Percentiles rank a stretch among this genome's conserved stretches.
Conservation (phyloP, 2,329 filamentous ascomycete species). For the Coleophoma cylindrospora region DNA sequence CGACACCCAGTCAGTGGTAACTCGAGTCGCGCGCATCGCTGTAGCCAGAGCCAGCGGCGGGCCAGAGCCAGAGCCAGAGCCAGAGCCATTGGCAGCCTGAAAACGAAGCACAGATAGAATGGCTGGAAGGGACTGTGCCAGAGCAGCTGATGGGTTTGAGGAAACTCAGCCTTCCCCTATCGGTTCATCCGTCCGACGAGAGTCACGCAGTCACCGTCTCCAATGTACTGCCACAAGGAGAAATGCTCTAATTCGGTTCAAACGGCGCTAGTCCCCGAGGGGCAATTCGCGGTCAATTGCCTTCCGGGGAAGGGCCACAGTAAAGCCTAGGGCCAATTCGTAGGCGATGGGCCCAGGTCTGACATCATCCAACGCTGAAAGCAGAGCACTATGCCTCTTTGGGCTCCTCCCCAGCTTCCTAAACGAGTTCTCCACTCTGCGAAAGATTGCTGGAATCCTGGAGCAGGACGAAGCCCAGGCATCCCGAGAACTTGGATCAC, state of each 20-base stretch:
- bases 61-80: not conserved
- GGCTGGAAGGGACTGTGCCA: slow-evolving; percentile 3
- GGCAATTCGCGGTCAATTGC: not conserved
- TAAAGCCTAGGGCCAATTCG: not conserved
- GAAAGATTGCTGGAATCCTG: too few relatives aligned
- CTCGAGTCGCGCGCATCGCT: not conserved
- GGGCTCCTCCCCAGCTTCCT: not conserved
- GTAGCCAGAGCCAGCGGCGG: not conserved
- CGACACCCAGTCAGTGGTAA: not conserved
- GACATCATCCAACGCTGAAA: not conserved
- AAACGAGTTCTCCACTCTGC: not conserved
- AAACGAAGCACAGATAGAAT: too few relatives aligned
- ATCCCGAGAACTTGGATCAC: slow-evolving; percentile 14
- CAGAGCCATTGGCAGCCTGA: too few relatives aligned
- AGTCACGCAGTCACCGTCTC: not conserved
- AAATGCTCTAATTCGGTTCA: not conserved
- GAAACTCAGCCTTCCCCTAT: slow-evolving; percentile 1
- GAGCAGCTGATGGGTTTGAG: slow-evolving; percentile 9
- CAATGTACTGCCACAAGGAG: not conserved
- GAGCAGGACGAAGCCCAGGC: slow-evolving; percentile 3
- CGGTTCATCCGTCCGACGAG: not conserved
- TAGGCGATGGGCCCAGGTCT: not conserved
- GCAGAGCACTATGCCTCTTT: not conserved
- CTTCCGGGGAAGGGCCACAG: slow-evolving; percentile 7
- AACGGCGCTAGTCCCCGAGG: not conserved